Base-by-base conservation (phyloP, 2,329 filamentous ascomycete genomes). In the Cladosporium sp. region DNA sequence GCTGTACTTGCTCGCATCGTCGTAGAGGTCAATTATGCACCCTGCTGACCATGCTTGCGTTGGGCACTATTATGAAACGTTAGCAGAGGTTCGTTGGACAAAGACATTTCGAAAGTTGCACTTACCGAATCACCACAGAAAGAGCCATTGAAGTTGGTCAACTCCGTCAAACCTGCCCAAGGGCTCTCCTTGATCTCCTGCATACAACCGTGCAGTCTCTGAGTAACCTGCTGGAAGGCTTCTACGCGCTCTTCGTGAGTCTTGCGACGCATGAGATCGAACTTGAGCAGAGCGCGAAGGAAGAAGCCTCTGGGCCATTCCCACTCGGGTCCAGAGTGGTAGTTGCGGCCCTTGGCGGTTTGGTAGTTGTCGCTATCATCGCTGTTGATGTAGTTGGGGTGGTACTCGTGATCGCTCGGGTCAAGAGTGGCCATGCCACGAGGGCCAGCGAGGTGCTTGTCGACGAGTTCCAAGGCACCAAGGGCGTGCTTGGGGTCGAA, bases 271-370 rank as follows among this genome's bases (percentile, higher is more conserved):
- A 79, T 78, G 43, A 97, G 73, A 66, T 96, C 90, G 62, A 97
- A 97, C 67, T 90, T 87, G 55, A 98, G 78, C 57, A 98, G 74
- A 1, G 93, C 93, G 42, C 94, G 84, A 18, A 96, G 76, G 77
- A 95, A 98, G 75, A 90, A 98, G 4, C 93, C 93, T 1, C 89
- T 92, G 0, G 92, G 94, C 93, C 93, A 98, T 19, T 96, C 73
- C 93, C 93, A 98, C 68, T 98, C 93, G 0, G 93, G 94, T 4
- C 93, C 93, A 68, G 97, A 92, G 69, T 98, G 93, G 71, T 98
- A 98, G 70, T 97, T 98, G 50, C 93, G 80, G 43, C 93, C 93
- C 70, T 97, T 97, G 59, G 86, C 83, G 0, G 92, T 97, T 9
- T 88, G 81, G 63, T 96, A 97, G 68, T 97, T 88, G 11, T 81